Conservation (phyloP, 805 yeast species). For the Helenozyma rhizophorensis region DNA sequence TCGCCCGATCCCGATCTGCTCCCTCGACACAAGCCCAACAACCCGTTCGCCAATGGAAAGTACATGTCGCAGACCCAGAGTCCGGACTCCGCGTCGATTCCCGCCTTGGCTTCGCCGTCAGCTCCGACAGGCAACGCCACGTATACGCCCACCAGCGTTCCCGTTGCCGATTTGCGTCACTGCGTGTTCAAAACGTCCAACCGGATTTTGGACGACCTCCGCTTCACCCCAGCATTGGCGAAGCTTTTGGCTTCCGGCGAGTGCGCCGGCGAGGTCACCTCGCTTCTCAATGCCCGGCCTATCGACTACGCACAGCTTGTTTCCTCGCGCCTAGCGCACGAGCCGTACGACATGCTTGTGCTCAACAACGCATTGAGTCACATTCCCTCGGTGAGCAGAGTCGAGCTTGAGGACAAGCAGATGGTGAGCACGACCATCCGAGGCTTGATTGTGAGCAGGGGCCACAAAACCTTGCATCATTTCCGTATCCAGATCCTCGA, state of each 20-base stretch:
- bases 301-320: slow-evolving; percentile 31
- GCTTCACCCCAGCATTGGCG: slow-evolving; percentile 15
- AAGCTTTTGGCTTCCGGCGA: slow-evolving; percentile 1
- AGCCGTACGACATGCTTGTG: slow-evolving; percentile 20
- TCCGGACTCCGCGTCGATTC: too few relatives aligned
- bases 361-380: slow-evolving; percentile 33
- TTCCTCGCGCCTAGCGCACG: slow-evolving; percentile 9
- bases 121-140: too few relatives aligned
- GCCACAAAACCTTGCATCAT: slow-evolving; percentile 16
- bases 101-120: slow-evolving; percentile 8
- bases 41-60: slow-evolving; percentile 10
- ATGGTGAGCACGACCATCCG: slow-evolving; percentile 23
- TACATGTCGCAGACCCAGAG: too few relatives aligned
- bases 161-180: slow-evolving; percentile 8
- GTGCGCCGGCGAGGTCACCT: slow-evolving; percentile 1
- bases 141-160: slow-evolving; percentile 13
- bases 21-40: slow-evolving; percentile 2
- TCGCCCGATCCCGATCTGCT: too few relatives aligned
- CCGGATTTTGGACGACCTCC: slow-evolving; percentile 61
- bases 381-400: slow-evolving; percentile 28
- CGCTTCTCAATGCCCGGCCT: slow-evolving; percentile 27
- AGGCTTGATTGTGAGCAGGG: slow-evolving; percentile 26
- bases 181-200: slow-evolving; percentile 59
- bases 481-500: slow-evolving; percentile 29
- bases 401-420: slow-evolving; percentile 12